A percentile compares a stretch with the other conserved stretches of the same genome.
Evolutionary conservation across 2,329 filamentous ascomycete genomes (phyloP).

Genomic region (Hyphodiscus sp.): DNA sequence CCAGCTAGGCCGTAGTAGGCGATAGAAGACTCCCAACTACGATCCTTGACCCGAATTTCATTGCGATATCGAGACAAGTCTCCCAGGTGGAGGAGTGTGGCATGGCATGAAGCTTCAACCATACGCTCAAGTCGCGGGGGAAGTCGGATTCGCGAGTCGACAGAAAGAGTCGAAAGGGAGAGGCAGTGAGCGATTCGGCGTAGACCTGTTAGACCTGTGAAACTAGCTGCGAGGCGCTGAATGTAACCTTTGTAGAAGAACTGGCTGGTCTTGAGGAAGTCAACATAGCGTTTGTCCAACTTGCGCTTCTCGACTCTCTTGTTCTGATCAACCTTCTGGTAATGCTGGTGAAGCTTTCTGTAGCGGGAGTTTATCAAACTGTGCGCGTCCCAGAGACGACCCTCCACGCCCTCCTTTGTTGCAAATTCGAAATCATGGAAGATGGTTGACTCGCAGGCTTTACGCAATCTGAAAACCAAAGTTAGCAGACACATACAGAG

Average conservation of each 20-base stretch:
- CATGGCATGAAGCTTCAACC: constrained; percentile 70
- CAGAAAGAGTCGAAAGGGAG: constrained; percentile 21
- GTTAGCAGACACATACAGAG: neutral
- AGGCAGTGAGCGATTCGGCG: constrained; percentile 28
- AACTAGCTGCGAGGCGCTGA: constrained; percentile 62
- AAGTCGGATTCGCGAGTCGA: constrained; percentile 20
- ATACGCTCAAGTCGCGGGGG: constrained; percentile 29
- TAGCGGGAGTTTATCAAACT: constrained; percentile 72
- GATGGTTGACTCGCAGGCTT: constrained; percentile 64
- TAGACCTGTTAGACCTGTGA: constrained; percentile 32
- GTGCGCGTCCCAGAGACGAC: constrained; percentile 73
- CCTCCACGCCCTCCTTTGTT: constrained; percentile 57
- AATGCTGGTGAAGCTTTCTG: constrained; percentile 57
- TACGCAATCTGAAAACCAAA: constrained; percentile 26
- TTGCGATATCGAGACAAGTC: constrained; percentile 83
- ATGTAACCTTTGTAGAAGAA: constrained; percentile 85
- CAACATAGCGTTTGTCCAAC: constrained; percentile 71
- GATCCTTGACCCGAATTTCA: constrained; percentile 62
- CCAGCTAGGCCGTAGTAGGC: constrained; percentile 81
- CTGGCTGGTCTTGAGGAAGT: constrained; percentile 82
- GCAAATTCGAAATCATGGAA: constrained; percentile 67
- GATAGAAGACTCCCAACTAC: constrained; percentile 72
- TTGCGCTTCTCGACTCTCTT: constrained; percentile 64
- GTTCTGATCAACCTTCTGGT: constrained; percentile 37
- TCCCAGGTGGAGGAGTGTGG: constrained; percentile 77